Base-by-base conservation (phyloP, 202 grass and related monocot genomes). In the Panicum virgatum region DNA sequence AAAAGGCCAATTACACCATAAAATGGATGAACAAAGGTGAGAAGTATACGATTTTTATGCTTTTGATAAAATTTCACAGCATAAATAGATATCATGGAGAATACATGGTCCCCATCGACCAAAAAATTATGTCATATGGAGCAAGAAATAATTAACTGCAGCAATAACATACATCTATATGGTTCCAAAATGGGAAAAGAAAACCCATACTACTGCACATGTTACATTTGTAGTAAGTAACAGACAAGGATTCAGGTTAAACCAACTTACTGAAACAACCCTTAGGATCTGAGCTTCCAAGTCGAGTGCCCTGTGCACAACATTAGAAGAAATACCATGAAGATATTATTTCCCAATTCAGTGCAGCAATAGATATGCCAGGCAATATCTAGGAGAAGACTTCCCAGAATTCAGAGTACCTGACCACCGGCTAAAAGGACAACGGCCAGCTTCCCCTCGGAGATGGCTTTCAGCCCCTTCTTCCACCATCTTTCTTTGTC, bases 401-500 rank as follows among this genome's bases (percentile, higher is more conserved):
- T 67, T 64, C 34, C 56, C 29, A 81, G 37, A 34, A 45, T 57
- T 84, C 68, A 75, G 53, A 65, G 22, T 81, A 99, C 96, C 93
- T 99, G 96, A 83, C 96, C 96, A 69, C 96, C 96, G 56, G 93
- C 88, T 42, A 99, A 90, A 85, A 99, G 89, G 16, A 99, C 93
- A 69, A 96, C 89, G 8, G 96, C 96, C 47, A 99, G 86, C 82
- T 90, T 99, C 66, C 96, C 96, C 83, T 99, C 96, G 3, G 96
- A 96, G 82, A 99, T 96, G 84, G 93, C 93, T 77, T 85, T 96
- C 82, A 99, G 70, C 45, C 96, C 96, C 86, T 83, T 93, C 88
- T 94, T 99, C 90, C 92, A 99, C 96, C 91, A 99, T 80, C 91
- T 89, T 59, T 99, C 93, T 84, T 92, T 93, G 50, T 96, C 89